Conservation (phyloP, 495 filamentous ascomycete species). For the Staphylotrichum longicolle region DNA sequence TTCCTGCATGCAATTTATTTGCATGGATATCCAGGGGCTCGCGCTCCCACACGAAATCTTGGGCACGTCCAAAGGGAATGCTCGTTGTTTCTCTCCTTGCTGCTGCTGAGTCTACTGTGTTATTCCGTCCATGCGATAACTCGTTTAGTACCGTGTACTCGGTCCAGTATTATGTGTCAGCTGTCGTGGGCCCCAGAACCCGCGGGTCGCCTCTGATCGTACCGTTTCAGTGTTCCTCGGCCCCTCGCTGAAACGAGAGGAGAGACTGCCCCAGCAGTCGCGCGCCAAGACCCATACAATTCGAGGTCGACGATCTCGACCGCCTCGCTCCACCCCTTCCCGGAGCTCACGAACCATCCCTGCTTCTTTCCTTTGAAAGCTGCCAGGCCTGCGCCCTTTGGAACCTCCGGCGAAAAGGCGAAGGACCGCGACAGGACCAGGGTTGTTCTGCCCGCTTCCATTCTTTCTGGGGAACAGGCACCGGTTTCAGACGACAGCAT, state of each 20-base stretch:
- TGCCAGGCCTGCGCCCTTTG: slow-evolving; percentile 18
- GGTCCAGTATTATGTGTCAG: background rate
- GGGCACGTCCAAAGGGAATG: background rate
- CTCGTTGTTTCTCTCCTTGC: background rate
- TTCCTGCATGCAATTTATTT: slow-evolving; percentile 8
- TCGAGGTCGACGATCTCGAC: slow-evolving; percentile 25
- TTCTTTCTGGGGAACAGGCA: background rate
- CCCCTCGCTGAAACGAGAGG: slow-evolving; percentile 33
- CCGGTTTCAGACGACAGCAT: slow-evolving; percentile 6
- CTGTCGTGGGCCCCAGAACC: slow-evolving; percentile 3
- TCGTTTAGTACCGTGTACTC: too few species aligned
- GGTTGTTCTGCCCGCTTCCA: background rate
- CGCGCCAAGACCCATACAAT: slow-evolving; percentile 29
- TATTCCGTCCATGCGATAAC: too few species aligned
- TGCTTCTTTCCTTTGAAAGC: slow-evolving; percentile 21
- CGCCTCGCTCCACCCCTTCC: slow-evolving; percentile 16
- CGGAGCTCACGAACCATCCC: slow-evolving; percentile 13
- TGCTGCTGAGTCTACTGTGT: background rate
- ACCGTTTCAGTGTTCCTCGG: slow-evolving; percentile 29
- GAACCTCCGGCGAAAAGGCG: slow-evolving; percentile 18
- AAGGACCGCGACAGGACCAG: slow-evolving; percentile 4
- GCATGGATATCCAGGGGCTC: slow-evolving; percentile 13
- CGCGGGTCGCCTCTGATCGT: slow-evolving; percentile 25
- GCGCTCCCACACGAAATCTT: background rate
- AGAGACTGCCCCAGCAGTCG: slow-evolving; percentile 24